phyloP scores from a whole-genome alignment of 1,284 basidiomycete species.

The Tranzscheliella williamsii region DNA sequence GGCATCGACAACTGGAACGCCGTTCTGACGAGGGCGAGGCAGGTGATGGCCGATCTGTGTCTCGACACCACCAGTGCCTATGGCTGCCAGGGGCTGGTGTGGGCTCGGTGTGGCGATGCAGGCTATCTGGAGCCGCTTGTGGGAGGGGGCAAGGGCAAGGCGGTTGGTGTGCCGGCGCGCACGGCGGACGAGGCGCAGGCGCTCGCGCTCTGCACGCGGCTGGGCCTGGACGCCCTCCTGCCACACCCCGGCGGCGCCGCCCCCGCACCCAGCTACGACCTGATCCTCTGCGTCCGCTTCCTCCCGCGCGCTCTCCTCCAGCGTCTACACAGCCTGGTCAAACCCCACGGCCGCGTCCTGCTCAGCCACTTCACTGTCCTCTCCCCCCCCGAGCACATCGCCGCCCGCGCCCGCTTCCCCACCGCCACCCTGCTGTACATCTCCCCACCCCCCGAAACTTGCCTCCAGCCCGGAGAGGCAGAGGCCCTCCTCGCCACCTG shows the following conservation, averaged over 20 bases:
- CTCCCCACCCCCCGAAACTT: slow-evolving; percentile 20
- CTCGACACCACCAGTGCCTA: slow-evolving; percentile 1
- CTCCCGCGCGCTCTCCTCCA: slow-evolving; percentile 17
- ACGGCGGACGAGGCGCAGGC: background rate
- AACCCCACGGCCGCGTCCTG: slow-evolving; percentile 12
- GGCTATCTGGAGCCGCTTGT: slow-evolving; percentile 18
- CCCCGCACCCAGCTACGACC: slow-evolving; percentile 3
- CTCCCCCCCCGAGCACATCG: slow-evolving; percentile 4
- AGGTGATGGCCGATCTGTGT: slow-evolving; percentile 20
- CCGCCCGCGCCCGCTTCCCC: background rate
- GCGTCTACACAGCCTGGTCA: slow-evolving; percentile 7
- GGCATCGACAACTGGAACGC: slow-evolving; percentile 40
- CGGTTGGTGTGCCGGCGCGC: background rate
- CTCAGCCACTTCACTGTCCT: slow-evolving; percentile 31
- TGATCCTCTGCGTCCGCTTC: slow-evolving; percentile 29
- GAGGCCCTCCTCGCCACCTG: slow-evolving; percentile 13
- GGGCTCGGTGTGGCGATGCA: slow-evolving; percentile 21
- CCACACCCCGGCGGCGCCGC: background rate
- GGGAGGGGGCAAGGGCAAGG: slow-evolving; percentile 25
- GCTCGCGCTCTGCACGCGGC: background rate
- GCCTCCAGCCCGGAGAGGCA: slow-evolving; percentile 21
- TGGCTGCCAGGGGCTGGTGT: slow-evolving; percentile 15
- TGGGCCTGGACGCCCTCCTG: background rate
- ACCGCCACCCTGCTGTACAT: slow-evolving; percentile 13
- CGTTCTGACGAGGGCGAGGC: slow-evolving; percentile 13